Evolutionary conservation across 208 protist genomes (phyloP), one percentile per base, ranked within the genome.

Genomic region (Trypanosoma congolense): DNA sequence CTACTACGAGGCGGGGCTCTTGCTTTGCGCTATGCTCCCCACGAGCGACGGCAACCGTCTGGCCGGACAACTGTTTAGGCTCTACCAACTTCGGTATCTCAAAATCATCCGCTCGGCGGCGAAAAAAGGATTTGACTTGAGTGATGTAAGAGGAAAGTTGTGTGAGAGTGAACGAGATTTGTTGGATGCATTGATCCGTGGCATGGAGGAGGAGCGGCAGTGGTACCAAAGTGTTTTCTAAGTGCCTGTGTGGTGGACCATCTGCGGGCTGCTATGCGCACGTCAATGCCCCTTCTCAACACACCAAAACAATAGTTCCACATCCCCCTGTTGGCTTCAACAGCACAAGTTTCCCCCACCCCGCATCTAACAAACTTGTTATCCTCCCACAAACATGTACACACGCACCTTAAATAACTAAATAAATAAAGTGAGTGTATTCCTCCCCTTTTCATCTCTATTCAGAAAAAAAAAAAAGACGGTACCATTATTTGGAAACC

Each of bases 1-100:
- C 61, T 90, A 77, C 57, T 87, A 84, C 60, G 74, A 85, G 40
- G 61, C 65, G 8, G 83, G 83, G 2, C 65, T 90, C 48, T 30
- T 47, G 24, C 54, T 87, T 21, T 80, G 70, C 46, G 61, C 60
- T 6, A 75, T 87, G 44, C 45, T 90, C 31, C 70, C 69, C 26
- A 78, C 77, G 16, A 56, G 60, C 9, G 79, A 87, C 48, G 79
- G 79, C 14, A 79, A 77, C 63, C 72, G 77, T n/a, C 75, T 90
- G 9, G 77, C 76, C 9, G 71, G 64, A 9, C 83, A 90, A 62
- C 75, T 90, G 30, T 81, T 84, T 58, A 67, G 76, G 19, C 62
- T 90, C 10, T 90, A 80, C 56, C 83, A 87, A 47, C 53, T 87
- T 12, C 73, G 83, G n/a, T 90, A 83, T 54, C 65, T 87, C 4